A percentile compares a stretch with the other conserved stretches of the same genome.
Evolutionary conservation across 2,329 filamentous ascomycete genomes (phyloP).

Genomic region (Microdochium trichocladiopsis): DNA sequence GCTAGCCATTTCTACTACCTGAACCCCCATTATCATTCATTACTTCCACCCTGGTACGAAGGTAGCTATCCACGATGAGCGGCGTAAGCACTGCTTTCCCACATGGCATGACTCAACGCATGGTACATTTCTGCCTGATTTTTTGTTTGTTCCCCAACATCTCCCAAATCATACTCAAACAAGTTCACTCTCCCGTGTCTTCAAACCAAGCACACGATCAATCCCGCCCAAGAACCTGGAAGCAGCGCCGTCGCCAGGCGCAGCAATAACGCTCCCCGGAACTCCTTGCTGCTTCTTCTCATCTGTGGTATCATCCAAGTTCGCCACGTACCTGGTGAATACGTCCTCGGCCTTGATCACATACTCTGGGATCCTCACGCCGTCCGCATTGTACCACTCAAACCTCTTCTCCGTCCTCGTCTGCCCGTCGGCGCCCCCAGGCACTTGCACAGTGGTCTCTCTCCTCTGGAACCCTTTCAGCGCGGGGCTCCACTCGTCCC

Average conservation of each 20-base stretch:
- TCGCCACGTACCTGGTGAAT: conserved; percentile 2
- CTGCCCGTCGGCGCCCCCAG: background rate
- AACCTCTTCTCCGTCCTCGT: background rate
- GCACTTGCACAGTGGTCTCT: background rate
- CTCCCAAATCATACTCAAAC: no score
- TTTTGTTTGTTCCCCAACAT: no score
- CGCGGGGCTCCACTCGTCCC: background rate
- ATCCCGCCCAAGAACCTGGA: background rate
- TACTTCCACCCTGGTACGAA: no score
- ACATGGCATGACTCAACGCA: no score
- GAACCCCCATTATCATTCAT: no score
- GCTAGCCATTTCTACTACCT: no score
- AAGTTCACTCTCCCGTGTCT: background rate
- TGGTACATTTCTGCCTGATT: no score
- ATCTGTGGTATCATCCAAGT: background rate
- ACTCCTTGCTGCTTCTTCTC: background rate
- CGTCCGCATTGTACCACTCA: conserved; percentile 2
- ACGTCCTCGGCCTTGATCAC: conserved; percentile 3
- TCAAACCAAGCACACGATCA: background rate
- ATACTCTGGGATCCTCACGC: conserved; percentile 6
- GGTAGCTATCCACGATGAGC: no score
- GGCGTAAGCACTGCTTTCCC: no score
- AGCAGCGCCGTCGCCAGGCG: background rate
- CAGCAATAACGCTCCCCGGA: background rate
- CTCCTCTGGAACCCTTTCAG: conserved; percentile 3